Base-by-base conservation (phyloP, 2,329 filamentous ascomycete genomes). In the Bipolaris victoriae region DNA sequence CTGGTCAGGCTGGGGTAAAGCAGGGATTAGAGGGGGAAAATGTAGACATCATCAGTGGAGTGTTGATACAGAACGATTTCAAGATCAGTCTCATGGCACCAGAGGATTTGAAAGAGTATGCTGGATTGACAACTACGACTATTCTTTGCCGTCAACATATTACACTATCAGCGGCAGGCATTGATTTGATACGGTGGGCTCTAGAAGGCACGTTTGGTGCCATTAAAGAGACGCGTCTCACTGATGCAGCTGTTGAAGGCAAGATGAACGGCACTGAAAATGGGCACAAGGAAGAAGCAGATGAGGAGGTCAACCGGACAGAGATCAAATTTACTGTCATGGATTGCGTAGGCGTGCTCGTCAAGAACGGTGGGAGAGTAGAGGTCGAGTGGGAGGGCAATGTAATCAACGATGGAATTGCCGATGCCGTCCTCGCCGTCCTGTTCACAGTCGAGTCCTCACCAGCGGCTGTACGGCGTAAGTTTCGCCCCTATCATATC, bases 331-430 rank as follows among this genome's bases (percentile, higher is more conserved):
- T 87, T 70, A 79, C 84, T 26, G 86, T 99, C 69, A 98, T 99
- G 94, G 94, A 92, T 62, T 95, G 90, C 76, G 88, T 97, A 26
- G 86, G 86, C 7, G 87, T 98, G n/a, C 86, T 88, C 18, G 92
- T 95, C 77, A 85, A 85, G 62, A 85, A 82, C 60, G 88, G 87
- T 64, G 90, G 93, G 54, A 89, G 95, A 71, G 86, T 97, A 5
- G 92, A 96, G 74, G 82, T 98, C 2, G 92, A 97, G 77, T 99
- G 95, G 95, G 94, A 98, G 75, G 95, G 93, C 56, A 99, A 98
- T 74, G 90, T 97, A 80, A 88, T 97, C 71, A 99, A 98, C 75
- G 95, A 99, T 72, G 91, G 92, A 59, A 96, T 99, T 70, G 95
- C 95, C n/a, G 95, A 99, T 77, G 92, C 95, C 15, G 90, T 98